Evolutionary conservation across 2,329 filamentous ascomycete species (phyloP), one percentile per base, ranked within the genome.

Genomic region (Aspergillus sp.): DNA sequence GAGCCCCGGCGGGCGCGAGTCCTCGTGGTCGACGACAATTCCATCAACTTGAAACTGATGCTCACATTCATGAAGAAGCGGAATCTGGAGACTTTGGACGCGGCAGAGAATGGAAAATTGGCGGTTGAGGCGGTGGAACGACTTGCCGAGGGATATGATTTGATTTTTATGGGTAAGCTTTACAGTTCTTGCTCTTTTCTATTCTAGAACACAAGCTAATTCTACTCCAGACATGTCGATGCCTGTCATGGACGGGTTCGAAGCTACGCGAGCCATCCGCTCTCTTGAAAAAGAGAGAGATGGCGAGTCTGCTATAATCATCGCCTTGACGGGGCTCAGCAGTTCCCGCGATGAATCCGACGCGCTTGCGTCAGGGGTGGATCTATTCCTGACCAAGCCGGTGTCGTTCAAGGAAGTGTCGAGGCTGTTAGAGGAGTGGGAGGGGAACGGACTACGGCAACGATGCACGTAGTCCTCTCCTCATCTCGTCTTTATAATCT

Each of bases 221-320:
- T 22, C 4, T 22, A 22, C 22, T 22, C 10, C 32, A 71, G 77
- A 81, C 52, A 79, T 81, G 39, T 77, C 75, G 2, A 81, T 81
- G 78, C 79, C 79, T 0, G 74, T 80, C 5, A 79, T 81, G 77
- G 77, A 80, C 62, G 79, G 80, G 1, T 80, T 81, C 52, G 76
- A 80, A 63, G 77, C 80, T 2, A 80, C 80, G 5, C 74, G 78
- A 7, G 73, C 75, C n/a, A 81, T 82, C 53, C 76, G 80, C 11
- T 64, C 72, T 9, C 66, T 75, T n/a, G 76, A 78, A 57, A 74
- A 67, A 57, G 75, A 77, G 39, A 63, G 66, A 6, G 69, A 71
- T 47, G 67, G 69, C 36, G 62, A 63, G 12, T 70, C 73, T 1
- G 74, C 75, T 4, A 72, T 74, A 22, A 79, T 81, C 54, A 78